These are phyloP conservation scores for Neonectria punicea DNA, from an alignment of 2,329 filamentous ascomycete genomes.

Conservation along the genomic window DNA sequence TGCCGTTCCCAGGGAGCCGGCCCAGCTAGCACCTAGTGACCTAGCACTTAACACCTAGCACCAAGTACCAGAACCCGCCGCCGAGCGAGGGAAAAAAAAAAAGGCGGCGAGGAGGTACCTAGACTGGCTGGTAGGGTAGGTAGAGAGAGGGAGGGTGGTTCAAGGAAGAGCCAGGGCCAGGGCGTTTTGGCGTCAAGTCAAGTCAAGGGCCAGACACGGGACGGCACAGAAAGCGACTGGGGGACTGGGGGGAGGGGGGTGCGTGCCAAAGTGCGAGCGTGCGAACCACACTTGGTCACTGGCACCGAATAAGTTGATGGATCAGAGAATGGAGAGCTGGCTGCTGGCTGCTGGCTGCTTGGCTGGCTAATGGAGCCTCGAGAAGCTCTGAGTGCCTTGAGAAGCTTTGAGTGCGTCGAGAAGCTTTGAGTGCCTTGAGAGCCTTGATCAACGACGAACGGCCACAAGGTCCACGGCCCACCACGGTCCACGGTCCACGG, in stretches of 20 bases:
- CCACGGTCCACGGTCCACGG: neutral
- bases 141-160: neutral
- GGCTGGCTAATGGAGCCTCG: conserved; percentile 11
- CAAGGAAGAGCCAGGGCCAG: conserved; percentile 11
- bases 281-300: conserved; percentile 3
- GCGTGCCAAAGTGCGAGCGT: neutral
- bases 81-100: conserved; percentile 13
- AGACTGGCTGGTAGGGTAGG: neutral
- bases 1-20: conserved; percentile 51
- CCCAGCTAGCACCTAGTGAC: conserved; percentile 40
- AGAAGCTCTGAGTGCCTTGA: neutral
- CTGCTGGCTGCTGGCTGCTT: too few relatives aligned
- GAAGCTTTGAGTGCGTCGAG: too few relatives aligned
- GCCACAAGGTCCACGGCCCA: neutral
- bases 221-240: conserved; percentile 21
- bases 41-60: conserved; percentile 17
- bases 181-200: conserved; percentile 21
- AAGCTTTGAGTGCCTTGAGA: neutral
- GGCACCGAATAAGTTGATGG: conserved; percentile 11
- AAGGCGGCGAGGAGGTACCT: neutral
- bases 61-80: conserved; percentile 26
- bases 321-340: neutral
- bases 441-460: neutral
- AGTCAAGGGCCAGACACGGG: conserved; percentile 22
- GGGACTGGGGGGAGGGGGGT: neutral